Evolutionary conservation across 306 rosid genomes (phyloP).

Genomic region (Pterocarpus santalinus): DNA sequence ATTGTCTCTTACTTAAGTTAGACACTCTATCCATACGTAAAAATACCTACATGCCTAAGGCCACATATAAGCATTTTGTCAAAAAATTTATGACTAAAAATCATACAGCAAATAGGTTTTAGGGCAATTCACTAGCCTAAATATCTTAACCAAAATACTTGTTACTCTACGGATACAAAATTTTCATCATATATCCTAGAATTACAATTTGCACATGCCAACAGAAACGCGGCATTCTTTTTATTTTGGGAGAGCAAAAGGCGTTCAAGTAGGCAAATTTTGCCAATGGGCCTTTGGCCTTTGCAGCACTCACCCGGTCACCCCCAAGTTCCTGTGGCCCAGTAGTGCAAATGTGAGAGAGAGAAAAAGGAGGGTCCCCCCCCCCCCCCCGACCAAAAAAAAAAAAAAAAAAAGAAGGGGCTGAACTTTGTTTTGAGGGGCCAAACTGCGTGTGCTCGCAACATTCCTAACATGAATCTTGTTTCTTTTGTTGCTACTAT

Average conservation of each 20-base stretch:
- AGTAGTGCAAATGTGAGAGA: not conserved
- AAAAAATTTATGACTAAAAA: not conserved
- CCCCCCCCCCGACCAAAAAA: too few relatives aligned
- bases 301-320: not conserved
- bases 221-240: not conserved
- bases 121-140: too few relatives aligned
- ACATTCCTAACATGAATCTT: constrained; percentile 50
- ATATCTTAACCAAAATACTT: not conserved
- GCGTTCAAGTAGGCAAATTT: too few relatives aligned
- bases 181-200: too few relatives aligned
- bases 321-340: not conserved
- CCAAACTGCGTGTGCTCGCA: constrained; percentile 46
- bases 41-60: not conserved
- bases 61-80: not conserved
- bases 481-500: constrained; percentile 35
- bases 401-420: not conserved
- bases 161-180: not conserved
- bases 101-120: not conserved
- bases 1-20: not conserved
- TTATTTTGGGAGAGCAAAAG: too few relatives aligned
- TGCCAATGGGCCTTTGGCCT: not conserved
- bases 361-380: not conserved
- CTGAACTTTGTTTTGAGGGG: constrained; percentile 33
- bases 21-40: not conserved
- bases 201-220: not conserved